phyloP scores from a whole-genome alignment of 148 eudicot genomes.

The Hydrangea macrophylla region DNA sequence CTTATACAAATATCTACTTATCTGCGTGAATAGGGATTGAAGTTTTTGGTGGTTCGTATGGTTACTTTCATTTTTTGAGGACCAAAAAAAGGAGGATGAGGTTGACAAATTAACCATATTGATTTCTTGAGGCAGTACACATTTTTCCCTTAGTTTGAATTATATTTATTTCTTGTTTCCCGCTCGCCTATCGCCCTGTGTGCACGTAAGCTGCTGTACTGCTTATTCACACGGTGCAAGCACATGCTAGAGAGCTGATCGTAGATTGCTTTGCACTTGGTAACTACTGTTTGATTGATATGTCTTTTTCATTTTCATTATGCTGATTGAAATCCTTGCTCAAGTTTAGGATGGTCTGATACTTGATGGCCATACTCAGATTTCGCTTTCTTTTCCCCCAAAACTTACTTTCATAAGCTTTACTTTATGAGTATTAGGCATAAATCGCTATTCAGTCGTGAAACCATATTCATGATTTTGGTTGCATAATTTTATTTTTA shows the following conservation, averaged over 20 bases:
- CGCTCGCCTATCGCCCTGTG: not conserved
- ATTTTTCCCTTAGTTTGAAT: not conserved
- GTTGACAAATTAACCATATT: not conserved
- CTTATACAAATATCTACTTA: conserved; percentile 11
- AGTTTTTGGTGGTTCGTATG: not conserved
- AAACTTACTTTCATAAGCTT: too few species aligned
- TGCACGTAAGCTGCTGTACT: not conserved
- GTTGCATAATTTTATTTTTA: too few species aligned
- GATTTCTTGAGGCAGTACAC: not conserved
- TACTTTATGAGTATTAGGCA: too few species aligned
- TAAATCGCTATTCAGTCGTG: too few species aligned
- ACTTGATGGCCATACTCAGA: too few species aligned
- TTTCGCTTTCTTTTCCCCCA: too few species aligned
- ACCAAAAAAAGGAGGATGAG: conserved; percentile 5
- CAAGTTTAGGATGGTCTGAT: too few species aligned
- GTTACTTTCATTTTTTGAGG: not conserved
- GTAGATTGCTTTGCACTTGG: not conserved
- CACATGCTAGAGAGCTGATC: not conserved
- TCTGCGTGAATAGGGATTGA: conserved; percentile 1
- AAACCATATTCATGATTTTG: too few species aligned
- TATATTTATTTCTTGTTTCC: not conserved
- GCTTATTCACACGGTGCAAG: not conserved
- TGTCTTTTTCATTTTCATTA: not conserved
- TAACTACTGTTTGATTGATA: not conserved
- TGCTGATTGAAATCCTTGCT: not conserved